Percentiles rank a stretch among this genome's conserved stretches.
phyloP scores from a whole-genome alignment of 106 monocot genomes.

The Allium sativum region DNA sequence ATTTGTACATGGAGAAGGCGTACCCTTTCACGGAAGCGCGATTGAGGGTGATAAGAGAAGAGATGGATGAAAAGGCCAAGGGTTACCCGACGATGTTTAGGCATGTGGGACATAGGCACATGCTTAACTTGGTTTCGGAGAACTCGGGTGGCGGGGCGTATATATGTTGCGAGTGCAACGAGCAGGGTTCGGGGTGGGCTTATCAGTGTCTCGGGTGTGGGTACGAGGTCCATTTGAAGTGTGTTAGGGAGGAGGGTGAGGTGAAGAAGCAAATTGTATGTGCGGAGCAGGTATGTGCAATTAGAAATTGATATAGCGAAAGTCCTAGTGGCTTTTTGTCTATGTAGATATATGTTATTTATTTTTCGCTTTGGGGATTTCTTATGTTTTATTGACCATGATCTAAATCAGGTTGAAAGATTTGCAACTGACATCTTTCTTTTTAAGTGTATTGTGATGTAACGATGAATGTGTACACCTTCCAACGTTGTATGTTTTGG shows the following conservation, averaged over 20 bases:
- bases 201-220: conserved; percentile 51
- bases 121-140: conserved; percentile 36
- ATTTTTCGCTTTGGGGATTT: too few relatives aligned
- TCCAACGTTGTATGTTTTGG: too few relatives aligned
- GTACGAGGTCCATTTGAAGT: conserved; percentile 49
- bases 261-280: conserved; percentile 3
- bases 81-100: conserved; percentile 22
- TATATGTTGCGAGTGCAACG: conserved; percentile 53
- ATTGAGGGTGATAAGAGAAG: conserved; percentile 19
- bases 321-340: too few relatives aligned
- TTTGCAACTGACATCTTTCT: too few relatives aligned
- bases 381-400: too few relatives aligned
- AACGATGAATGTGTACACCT: too few relatives aligned
- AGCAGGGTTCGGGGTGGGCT: conserved; percentile 53
- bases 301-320: too few relatives aligned
- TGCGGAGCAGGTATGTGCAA: too few relatives aligned
- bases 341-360: too few relatives aligned
- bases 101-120: conserved; percentile 34
- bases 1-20: conserved; percentile 41
- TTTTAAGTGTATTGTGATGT: too few relatives aligned
- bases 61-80: conserved; percentile 46
- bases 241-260: conserved; percentile 10
- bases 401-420: too few relatives aligned
- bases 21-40: conserved; percentile 30
- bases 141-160: conserved; percentile 41